phyloP scores from a whole-genome alignment of 306 rosid species.

The Hippophae tibetana region DNA sequence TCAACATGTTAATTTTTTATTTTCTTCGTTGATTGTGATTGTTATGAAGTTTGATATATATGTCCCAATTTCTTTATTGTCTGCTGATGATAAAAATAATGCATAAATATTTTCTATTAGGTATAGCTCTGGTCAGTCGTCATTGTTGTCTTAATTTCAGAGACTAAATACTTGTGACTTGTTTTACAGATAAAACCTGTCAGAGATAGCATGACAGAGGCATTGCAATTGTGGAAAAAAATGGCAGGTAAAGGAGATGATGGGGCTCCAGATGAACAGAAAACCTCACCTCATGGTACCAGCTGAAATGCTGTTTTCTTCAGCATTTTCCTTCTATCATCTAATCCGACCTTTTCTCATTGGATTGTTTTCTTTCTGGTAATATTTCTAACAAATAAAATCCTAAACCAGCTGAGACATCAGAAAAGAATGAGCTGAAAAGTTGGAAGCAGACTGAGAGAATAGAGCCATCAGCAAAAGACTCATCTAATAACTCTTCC shows the following conservation, averaged over 20 bases:
- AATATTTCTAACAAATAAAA: conserved; percentile 38
- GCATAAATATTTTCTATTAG: too few species aligned
- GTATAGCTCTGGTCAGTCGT: too few species aligned
- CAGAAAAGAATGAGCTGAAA: conserved; percentile 42
- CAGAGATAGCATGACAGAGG: conserved; percentile 88
- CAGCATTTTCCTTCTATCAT: conserved; percentile 9
- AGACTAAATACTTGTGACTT: neutral
- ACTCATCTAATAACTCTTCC: conserved; percentile 39
- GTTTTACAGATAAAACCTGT: conserved; percentile 81
- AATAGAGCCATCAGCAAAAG: conserved; percentile 44
- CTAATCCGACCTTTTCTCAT: conserved; percentile 10
- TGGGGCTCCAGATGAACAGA: conserved; percentile 49
- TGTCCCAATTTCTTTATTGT: too few species aligned
- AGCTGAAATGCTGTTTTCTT: conserved; percentile 12
- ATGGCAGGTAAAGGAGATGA: conserved; percentile 62
- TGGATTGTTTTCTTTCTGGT: conserved; percentile 8
- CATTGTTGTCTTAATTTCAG: neutral
- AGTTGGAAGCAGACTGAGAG: conserved; percentile 35
- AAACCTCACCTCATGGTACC: conserved; percentile 38
- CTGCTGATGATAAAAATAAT: too few species aligned
- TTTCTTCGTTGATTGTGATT: too few species aligned
- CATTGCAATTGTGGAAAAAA: conserved; percentile 83
- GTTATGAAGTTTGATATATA: too few species aligned
- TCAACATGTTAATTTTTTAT: too few species aligned
- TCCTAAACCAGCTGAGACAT: conserved; percentile 25